A percentile compares a stretch with the other conserved stretches of the same genome.
Conservation (phyloP, 495 filamentous ascomycete genomes). For the Neurospora sp. region DNA sequence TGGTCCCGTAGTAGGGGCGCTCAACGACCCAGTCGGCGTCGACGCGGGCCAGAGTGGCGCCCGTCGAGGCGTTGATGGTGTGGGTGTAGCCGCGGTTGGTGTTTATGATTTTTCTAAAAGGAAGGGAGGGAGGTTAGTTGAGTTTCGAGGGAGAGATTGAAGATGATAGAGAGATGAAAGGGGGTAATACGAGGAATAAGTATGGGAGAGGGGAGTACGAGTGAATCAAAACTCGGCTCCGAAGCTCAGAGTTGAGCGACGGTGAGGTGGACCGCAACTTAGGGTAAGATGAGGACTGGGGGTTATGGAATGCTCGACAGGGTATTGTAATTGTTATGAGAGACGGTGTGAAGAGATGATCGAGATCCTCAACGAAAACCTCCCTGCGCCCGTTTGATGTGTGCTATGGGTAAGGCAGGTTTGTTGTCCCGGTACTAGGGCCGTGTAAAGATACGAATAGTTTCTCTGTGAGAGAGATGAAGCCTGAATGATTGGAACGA, state of each 20-base stretch:
- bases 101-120: slow-evolving; percentile 14
- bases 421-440: neutral
- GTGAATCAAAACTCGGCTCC: neutral
- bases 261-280: neutral
- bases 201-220: neutral
- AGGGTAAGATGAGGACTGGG: neutral
- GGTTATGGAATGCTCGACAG: neutral
- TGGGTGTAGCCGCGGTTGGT: slow-evolving; percentile 5
- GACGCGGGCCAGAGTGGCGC: slow-evolving; percentile 12
- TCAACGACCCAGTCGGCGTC: slow-evolving; percentile 26
- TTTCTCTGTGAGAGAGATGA: neutral
- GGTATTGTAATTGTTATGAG: neutral
- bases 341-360: neutral
- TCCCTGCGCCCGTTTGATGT: too few relatives aligned
- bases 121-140: neutral
- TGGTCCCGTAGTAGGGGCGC: slow-evolving; percentile 14
- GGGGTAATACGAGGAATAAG: too few relatives aligned
- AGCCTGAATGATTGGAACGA: neutral
- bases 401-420: neutral
- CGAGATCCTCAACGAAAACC: too few relatives aligned
- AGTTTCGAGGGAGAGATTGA: too few relatives aligned
- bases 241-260: neutral
- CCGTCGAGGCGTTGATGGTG: slow-evolving; percentile 5
- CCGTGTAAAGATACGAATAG: neutral
- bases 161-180: neutral